Evolutionary conservation across 1,284 basidiomycete species (phyloP).

Genomic region (Ganoderma lucidum): DNA sequence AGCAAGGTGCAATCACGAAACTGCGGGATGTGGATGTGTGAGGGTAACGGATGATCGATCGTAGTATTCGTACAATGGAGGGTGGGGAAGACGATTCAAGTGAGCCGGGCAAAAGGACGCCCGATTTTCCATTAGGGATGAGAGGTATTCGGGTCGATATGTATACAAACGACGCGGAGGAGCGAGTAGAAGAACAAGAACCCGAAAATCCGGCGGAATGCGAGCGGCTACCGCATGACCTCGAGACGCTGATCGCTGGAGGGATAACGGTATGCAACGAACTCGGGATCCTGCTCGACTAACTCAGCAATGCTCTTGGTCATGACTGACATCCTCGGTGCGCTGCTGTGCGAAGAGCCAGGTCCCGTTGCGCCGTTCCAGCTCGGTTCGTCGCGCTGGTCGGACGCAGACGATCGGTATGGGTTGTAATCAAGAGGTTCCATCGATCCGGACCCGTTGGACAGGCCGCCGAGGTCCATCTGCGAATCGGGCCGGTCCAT

Average conservation of each 20-base stretch:
- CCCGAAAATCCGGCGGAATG: slow-evolving; percentile 5
- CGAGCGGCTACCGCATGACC: slow-evolving; percentile 54
- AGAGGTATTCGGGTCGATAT: slow-evolving; percentile 19
- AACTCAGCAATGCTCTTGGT: slow-evolving; percentile 76
- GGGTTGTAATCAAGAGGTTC: slow-evolving; percentile 38
- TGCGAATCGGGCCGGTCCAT: slow-evolving; percentile 18
- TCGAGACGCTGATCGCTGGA: slow-evolving; percentile 66
- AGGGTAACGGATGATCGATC: slow-evolving; percentile 2
- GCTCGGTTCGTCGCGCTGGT: slow-evolving; percentile 48
- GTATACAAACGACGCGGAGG: slow-evolving; percentile 10
- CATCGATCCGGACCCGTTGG: slow-evolving; percentile 29
- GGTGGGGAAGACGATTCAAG: background rate
- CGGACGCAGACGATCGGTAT: slow-evolving; percentile 43
- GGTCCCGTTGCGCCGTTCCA: slow-evolving; percentile 47
- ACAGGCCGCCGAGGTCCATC: slow-evolving; percentile 8
- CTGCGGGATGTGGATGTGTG: background rate
- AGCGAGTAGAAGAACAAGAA: slow-evolving; percentile 12
- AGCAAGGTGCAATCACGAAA: background rate
- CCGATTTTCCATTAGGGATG: slow-evolving; percentile 25
- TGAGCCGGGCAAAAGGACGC: background rate
- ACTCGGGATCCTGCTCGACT: slow-evolving; percentile 81
- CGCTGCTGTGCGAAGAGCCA: slow-evolving; percentile 42
- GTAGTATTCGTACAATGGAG: slow-evolving; percentile 2
- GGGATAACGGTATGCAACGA: slow-evolving; percentile 85
- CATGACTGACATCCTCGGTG: slow-evolving; percentile 63